Base-by-base conservation (phyloP, 176 grass and related monocot species). In the Eragrostis curvula region DNA sequence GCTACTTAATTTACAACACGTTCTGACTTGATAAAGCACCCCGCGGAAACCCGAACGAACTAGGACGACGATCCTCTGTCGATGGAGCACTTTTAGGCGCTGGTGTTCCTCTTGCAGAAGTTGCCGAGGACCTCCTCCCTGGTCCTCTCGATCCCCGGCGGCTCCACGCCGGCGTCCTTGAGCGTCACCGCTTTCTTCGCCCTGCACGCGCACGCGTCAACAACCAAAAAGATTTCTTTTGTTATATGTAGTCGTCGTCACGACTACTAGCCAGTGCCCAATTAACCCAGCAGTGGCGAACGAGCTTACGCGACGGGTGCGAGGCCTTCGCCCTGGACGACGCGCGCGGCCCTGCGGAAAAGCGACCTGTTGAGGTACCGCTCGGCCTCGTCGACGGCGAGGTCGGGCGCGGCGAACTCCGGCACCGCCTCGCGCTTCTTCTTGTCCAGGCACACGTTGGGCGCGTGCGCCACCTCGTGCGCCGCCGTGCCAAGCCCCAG, bases 361-460 rank as follows among this genome's bases (percentile, higher is more conserved):
- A 93, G 3, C 42, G 94, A 97, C 20, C 77, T 29, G 68, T 53
- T 12, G 29, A 91, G 30, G 77, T 89, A 91, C 21, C 73, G 88
- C 17, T 89, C 81, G n/a, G 77, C 77, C 74, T 89, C 91, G 24
- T 62, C 52, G 21, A 90, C 51, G 5, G 81, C 79, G 77, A 89
- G 81, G 61, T 97, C 90, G 0, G 94, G 91, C 61, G 75, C 86
- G 0, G 68, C 86, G 73, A 93, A 86, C 91, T 97, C 94, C 5
- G 94, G 74, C 60, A 97, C 71, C 24, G 81, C 47, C 90, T 91
- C 91, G 24, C 91, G 88, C 84, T 89, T 97, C 78, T 80, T 87
- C 88, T 93, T 97, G 80, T 90, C 80, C 41, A 97, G 73, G 3
- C 89, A 57, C 7, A 97, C 94, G 85, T 89, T 93, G 57, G 94